Base-by-base conservation (phyloP, 2,329 filamentous ascomycete genomes). In the Biscogniauxia marginata region DNA sequence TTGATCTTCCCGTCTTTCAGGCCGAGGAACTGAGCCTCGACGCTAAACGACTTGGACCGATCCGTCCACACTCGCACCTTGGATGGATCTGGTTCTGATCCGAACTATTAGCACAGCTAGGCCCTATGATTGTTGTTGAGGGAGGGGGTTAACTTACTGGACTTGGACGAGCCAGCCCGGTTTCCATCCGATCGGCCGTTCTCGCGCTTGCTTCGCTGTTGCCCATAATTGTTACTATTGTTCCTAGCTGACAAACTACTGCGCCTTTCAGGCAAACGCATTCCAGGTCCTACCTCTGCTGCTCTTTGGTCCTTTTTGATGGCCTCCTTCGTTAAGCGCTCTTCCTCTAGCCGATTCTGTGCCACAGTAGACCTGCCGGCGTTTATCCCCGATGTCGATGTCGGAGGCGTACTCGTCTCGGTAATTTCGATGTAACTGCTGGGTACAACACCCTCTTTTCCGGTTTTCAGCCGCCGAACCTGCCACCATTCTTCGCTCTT, bases 401-500 rank as follows among this genome's bases (percentile, higher is more conserved):
- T 73, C 34, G 81, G 76, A 4, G 81, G 75, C 7, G 82, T 72
- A 21, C 87, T 73, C 11, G 83, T 83, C 54, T 91, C 91, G 20
- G 86, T 93, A 52, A 96, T 79, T 72, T 99, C 93, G 65, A 99
- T 88, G 69, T 98, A 99, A 74, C 91, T 96, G 78, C 92, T 95
- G 13, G 95, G 95, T 7, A 99, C 93, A 22, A 99, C 95, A 43
- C 95, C 95, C 75, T 97, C 91, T 70, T 92, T 95, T 65, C 91
- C 91, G 70, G 92, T 98, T 77, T 92, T 96, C 61, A 97, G 70
- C 34, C 93, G 85, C 57, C 90, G 85, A 34, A 99, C 91, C 79
- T 95, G 92, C 93, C 95, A 98, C 95, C 95, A 99, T 71, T 99
- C 95, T 57, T 97, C 92, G 60, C 93, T 97, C 75, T 93, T 95